Evolutionary conservation across 164 flowering plant species (phyloP).

Genomic region (Magnolia sinica): DNA sequence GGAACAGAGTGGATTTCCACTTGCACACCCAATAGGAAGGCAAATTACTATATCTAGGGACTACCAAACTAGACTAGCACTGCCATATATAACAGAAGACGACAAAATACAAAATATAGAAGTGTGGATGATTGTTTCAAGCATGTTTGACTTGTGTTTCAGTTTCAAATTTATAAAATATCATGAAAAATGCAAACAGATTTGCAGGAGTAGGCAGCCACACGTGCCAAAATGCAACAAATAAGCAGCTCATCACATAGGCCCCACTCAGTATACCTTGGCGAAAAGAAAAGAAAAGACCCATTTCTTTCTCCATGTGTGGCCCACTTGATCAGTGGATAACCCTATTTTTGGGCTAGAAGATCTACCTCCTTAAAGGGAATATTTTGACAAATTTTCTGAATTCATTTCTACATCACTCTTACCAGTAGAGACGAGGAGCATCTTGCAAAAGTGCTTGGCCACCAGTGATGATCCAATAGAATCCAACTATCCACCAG

Average conservation of each 20-base stretch:
- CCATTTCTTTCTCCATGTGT: neutral
- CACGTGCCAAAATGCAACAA: neutral
- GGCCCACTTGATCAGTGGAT: neutral
- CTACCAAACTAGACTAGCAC: neutral
- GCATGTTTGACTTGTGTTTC: neutral
- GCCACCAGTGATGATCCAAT: constrained; percentile 67
- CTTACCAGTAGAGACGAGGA: constrained; percentile 73
- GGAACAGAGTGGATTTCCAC: neutral
- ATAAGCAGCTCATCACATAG: neutral
- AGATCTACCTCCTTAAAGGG: neutral
- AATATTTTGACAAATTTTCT: neutral
- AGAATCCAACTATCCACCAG: constrained; percentile 80
- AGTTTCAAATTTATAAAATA: too few relatives aligned
- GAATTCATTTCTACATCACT: neutral
- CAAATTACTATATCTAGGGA: neutral
- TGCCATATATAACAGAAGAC: neutral
- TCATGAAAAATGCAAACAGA: too few relatives aligned
- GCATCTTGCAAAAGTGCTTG: constrained; percentile 61
- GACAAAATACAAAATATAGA: too few relatives aligned
- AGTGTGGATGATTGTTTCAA: neutral
- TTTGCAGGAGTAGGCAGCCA: too few relatives aligned
- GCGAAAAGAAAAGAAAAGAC: neutral
- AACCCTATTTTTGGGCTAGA: neutral
- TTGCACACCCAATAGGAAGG: neutral
- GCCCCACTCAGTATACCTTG: neutral